phyloP scores from a whole-genome alignment of 352 stramenopile genomes.

The Phytophthora agathidicida region DNA sequence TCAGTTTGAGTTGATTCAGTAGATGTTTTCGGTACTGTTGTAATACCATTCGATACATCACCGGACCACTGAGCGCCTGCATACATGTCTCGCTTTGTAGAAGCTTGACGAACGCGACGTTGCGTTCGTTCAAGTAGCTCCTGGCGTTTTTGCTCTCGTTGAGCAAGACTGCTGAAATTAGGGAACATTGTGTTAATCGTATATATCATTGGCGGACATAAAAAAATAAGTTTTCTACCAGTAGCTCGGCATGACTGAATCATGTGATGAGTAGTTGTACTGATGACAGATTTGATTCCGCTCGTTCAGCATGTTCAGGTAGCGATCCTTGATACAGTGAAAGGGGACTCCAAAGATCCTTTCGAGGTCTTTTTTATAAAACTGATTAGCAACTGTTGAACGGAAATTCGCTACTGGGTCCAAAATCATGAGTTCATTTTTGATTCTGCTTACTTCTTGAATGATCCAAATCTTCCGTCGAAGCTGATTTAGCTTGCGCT shows the following conservation, averaged over 20 bases:
- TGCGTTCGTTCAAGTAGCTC: constrained; percentile 19
- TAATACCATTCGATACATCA: constrained; percentile 24
- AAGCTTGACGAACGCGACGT: constrained; percentile 9
- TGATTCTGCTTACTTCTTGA: constrained; percentile 11
- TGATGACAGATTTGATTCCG: constrained; percentile 8
- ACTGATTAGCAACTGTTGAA: neutral
- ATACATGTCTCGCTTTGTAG: constrained; percentile 22
- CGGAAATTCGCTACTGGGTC: constrained; percentile 7
- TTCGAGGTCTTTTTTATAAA: constrained; percentile 4
- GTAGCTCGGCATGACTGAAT: constrained; percentile 6
- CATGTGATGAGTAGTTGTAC: constrained; percentile 3
- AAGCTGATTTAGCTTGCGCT: constrained; percentile 4
- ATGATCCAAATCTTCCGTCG: constrained; percentile 13
- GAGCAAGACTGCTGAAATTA: constrained; percentile 17
- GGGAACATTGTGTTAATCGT: constrained; percentile 24
- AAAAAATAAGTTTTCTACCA: constrained; percentile 2
- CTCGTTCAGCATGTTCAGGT: constrained; percentile 7
- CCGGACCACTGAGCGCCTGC: constrained; percentile 15
- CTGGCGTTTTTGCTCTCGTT: too few species aligned
- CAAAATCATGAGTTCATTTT: neutral
- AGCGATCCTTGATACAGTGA: constrained; percentile 1
- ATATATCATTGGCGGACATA: constrained; percentile 4
- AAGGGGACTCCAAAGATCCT: constrained; percentile 8
- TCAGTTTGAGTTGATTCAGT: constrained; percentile 28
- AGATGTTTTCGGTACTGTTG: constrained; percentile 7